phyloP scores from a whole-genome alignment of 2,329 filamentous ascomycete species.

The Coniochaeta prunicola region DNA sequence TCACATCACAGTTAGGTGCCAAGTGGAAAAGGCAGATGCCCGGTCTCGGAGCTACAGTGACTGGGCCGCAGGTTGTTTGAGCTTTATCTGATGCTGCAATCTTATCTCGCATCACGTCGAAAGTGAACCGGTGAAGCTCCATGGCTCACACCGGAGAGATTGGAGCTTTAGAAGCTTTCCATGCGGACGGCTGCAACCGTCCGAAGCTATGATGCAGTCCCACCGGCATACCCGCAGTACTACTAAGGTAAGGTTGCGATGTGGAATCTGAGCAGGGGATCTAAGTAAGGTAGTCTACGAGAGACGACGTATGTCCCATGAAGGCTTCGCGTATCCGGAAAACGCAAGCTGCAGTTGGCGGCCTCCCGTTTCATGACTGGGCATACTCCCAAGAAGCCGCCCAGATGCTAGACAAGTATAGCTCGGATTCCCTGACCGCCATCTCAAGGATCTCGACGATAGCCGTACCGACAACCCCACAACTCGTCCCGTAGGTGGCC shows the following conservation, averaged over 20 bases:
- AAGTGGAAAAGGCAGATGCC: not conserved
- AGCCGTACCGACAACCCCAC: not conserved
- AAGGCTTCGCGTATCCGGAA: not conserved
- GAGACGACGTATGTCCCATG: not conserved
- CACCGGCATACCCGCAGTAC: not conserved
- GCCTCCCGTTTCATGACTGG: not conserved
- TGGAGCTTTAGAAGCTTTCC: not conserved
- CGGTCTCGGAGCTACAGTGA: not conserved
- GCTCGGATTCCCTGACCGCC: not conserved
- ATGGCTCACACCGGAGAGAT: not conserved
- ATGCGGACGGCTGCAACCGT: not conserved
- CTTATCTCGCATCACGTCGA: not conserved
- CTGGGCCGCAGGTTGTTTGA: not conserved
- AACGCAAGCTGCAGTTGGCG: not conserved
- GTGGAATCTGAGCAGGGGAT: not conserved
- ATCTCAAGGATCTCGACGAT: not conserved
- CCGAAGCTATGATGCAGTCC: not conserved
- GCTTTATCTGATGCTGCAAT: not conserved
- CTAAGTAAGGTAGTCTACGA: not conserved
- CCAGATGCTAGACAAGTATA: not conserved
- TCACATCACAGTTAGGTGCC: not conserved
- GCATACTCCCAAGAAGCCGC: not conserved
- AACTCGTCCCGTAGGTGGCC: not conserved
- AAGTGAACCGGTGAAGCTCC: not conserved
- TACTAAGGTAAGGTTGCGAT: not conserved